Evolutionary conservation across 345 rosid species (phyloP), one percentile per base, ranked within the genome.

Genomic region (Camelina neglecta): DNA sequence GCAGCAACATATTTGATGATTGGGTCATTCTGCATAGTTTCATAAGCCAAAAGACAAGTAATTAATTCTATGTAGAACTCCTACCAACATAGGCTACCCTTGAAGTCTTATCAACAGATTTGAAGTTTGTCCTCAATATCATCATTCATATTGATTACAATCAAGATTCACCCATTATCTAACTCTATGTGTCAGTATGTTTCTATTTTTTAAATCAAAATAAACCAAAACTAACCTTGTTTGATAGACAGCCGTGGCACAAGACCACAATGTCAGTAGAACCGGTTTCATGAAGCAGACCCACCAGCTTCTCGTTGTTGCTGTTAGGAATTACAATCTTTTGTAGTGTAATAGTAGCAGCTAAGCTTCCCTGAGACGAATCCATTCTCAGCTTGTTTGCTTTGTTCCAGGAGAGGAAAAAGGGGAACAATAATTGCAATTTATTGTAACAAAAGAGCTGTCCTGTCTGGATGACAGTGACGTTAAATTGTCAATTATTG

Each of bases 191-290:
- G 42, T 53, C 7, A 67, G 33, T 58, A 33, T 31, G n/a, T 21
- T 57, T 57, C 45, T 41, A 41, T 18, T 18, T 18, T 18, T 18
- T 18, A 18, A 36, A 8, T 36, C 11, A 36, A 36, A 36, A 36
- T 36, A 36, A 45, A 45, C 21, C 8, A 47, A 47, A 47, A 51
- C 51, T 31, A 59, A 88, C 96, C 97, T 88, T 92, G 42, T 62
- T 73, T 60, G 93, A 86, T 71, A 68, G 79, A 69, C 84, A 88
- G 10, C 97, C 96, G 63, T 92, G 97, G 86, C 96, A 92, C 35
- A 90, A 51, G 70, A 92, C 66, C 15, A 85, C 86, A 39, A 90
- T 74, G 76, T 88, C 84, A 68, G 42, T 64, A 3, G 96, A 90
- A 60, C 86, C 87, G 13, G 49, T 82, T 11, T 92, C 92, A 62